Base-by-base conservation (phyloP, 768 basidiomycete species). In the Crepidotus variabilis region DNA sequence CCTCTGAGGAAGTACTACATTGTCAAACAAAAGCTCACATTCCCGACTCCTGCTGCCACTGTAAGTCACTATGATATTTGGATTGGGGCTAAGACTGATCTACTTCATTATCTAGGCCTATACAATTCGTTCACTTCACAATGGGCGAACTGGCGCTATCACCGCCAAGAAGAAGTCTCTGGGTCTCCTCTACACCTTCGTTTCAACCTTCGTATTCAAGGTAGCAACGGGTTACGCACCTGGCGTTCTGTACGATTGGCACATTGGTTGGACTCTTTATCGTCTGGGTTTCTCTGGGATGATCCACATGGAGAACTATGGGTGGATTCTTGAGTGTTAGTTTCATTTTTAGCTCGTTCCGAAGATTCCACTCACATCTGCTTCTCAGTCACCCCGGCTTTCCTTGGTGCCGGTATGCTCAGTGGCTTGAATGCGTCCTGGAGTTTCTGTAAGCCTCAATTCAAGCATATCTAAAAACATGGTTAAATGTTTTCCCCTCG, bases 1-100 rank as follows among this genome's bases (percentile, higher is more conserved):
- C 84, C 85, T 1, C 69, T 85, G 34, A 77, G 82, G 54, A 80
- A 78, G 60, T 82, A 82, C 67, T 86, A 81, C 69, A 83, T 87
- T 60, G 71, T 86, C 51, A 76, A 81, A 62, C 82, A 84, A 65
- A 84, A 84, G 66, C 68, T 85, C 14, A 80, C 80, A 14, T 86
- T 86, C 73, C 84, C 83, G 0, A 84, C 84, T 1, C 82, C 81
- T 24, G 81, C 86, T 56, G 87, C 85, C 14, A 84, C 85, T 34
- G 78, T 75, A 64, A 58, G 73, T 63, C 22, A 22, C 23, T 45
- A 0, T 18, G 2, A 32, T 39, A 51, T 54, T 14, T 21, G 33
- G 11, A 24, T 21, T 39, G 56, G 32, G 48, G 24, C 20, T 32
- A 2, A 16, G 47, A 13, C 22, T 45, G 18, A 11, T 20, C 33